Evolutionary conservation across 2,329 filamentous ascomycete genomes (phyloP).

Genomic region (Ophiobolus disseminans): DNA sequence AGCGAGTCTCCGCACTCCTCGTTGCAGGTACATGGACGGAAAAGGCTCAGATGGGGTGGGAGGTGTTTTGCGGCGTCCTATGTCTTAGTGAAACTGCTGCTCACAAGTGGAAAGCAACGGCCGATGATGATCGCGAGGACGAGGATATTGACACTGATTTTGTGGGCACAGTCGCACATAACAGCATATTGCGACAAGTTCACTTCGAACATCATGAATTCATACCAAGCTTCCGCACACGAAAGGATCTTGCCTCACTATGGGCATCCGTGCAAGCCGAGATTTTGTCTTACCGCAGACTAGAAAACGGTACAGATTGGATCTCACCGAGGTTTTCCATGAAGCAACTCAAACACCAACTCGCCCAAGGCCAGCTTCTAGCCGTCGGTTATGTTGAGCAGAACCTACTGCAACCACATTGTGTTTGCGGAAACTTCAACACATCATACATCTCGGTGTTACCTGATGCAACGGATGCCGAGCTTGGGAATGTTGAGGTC

Average conservation of each 20-base stretch:
- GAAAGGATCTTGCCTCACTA: constrained; percentile 19
- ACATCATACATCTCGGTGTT: background rate
- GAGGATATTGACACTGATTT: background rate
- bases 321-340: constrained; percentile 19
- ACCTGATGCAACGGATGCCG: constrained; percentile 3
- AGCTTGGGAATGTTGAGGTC: constrained; percentile 22
- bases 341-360: constrained; percentile 10
- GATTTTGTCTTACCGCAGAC: constrained; percentile 46
- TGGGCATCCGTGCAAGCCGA: constrained; percentile 51
- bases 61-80: constrained; percentile 27
- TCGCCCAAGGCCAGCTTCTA: constrained; percentile 2
- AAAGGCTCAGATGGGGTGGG: constrained; percentile 26
- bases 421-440: constrained; percentile 12
- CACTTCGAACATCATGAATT: background rate
- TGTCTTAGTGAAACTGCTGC: constrained; percentile 9
- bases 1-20: background rate
- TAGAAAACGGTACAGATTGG: constrained; percentile 40
- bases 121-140: background rate
- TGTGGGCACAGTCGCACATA: background rate
- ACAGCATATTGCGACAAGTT: background rate
- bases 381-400: constrained; percentile 4
- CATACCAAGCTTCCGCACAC: background rate
- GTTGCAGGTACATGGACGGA: background rate
- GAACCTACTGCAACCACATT: constrained; percentile 12
- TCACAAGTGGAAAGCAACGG: background rate